Evolutionary conservation across 257 asterid genomes (phyloP), one percentile per base, ranked within the genome.

Genomic region (Hygrophila difformis): DNA sequence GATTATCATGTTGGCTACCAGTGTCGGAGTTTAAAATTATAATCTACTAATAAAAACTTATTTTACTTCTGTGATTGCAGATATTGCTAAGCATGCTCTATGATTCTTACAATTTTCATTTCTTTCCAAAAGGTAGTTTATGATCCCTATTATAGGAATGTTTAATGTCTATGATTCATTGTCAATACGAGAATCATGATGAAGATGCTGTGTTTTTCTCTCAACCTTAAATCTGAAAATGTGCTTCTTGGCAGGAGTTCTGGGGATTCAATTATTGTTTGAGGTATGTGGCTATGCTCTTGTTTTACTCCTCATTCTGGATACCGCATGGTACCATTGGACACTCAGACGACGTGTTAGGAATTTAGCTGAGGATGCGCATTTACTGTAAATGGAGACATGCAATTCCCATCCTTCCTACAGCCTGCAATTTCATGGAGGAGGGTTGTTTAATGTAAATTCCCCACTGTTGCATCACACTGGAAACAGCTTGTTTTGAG

Each of bases 91-190:
- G 56, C 6, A 6, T 28, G 21, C 19, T 57, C 38, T 57, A 57
- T 18, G 50, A 57, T 15, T 33, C 20, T 20, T 39, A 39, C 41
- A 55, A 40, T 47, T 22, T 48, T 21, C 50, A 40, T 6, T 57
- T 57, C 57, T 57, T 57, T 37, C 64, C 64, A 3, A 48, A 31
- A 26, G 64, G 64, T 49, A 48, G 19, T 18, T 49, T 36, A n/a
- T n/a, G n/a, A n/a, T 8, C 18, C 16, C 9, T 39, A 12, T 39
- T 39, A 12, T 7, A n/a, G 6, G n/a, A 0, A 14, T 26, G 3
- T 37, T 14, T 37, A 33, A 26, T 1, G 31, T 26, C 31, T 3
- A 26, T 8, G 8, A 26, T 26, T 8, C 31, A 26, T 8, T 26
- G 4, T 26, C 31, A 26, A 3, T 8, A 26, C 31, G 8, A 8